Evolutionary conservation across 108 stramenopile species (phyloP), one percentile per base, ranked within the genome.

Genomic region (Discostella stelligeroides): DNA sequence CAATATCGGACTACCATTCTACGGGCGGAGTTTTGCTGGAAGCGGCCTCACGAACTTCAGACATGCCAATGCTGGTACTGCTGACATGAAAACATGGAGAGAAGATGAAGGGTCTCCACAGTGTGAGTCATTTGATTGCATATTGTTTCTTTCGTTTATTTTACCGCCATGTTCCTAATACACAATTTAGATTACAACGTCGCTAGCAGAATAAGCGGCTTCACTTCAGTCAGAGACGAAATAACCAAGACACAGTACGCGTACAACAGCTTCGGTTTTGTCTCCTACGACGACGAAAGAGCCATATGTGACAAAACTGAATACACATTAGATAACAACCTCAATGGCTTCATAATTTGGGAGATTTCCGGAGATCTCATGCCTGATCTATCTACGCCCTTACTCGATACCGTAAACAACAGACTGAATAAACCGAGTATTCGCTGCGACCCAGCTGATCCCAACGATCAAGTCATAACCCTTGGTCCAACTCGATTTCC

Each of bases 341-440:
- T 68, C 15, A 30, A 55, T 18, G 67, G 67, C 55, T 68, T 38
- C 49, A 60, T 70, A 18, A 70, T 70, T 17, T 70, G 70, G 70
- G 70, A 70, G 37, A 23, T 73, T 7, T 65, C 48, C 5, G 72
- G 72, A 24, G 72, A 73, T 45, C 47, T 75, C 30, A 75, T 75
- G 73, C 48, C 48, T 14, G 73, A 75, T 46, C 66, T 75, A 7
- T 60, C 47, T 29, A 75, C 73, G 41, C 75, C 75, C 30, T 49
- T 76, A 25, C 75, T 76, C n/a, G 68, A 76, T 60, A 63, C 53
- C 5, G 43, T 70, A 13, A 70, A 76, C 43, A 48, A 45, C 30
- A 76, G 70, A 45, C 68, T 76, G 4, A 61, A 39, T 15, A 45
- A 63, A 17, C 45, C 68, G 11, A 20, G 45, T 8, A 60, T 41